These are phyloP conservation scores for Uromyces viciae-fabae DNA, from an alignment of 1,284 basidiomycete genomes.

Conservation along the genomic window DNA sequence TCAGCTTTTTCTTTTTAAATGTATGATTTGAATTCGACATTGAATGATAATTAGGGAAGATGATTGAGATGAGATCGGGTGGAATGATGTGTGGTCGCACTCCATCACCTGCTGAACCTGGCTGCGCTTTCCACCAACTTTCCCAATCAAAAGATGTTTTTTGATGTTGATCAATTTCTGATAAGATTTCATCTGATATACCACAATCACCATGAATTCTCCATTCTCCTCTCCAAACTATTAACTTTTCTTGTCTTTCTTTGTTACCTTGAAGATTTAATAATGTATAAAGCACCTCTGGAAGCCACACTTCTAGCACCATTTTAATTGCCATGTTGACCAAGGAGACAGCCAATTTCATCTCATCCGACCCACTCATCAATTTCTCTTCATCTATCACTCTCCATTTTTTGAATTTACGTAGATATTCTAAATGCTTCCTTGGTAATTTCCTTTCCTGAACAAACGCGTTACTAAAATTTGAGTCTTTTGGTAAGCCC, in stretches of 20 bases:
- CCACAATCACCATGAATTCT: conserved; percentile 49
- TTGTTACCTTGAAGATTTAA: conserved; percentile 5
- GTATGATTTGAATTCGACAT: neutral
- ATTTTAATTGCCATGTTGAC: conserved; percentile 39
- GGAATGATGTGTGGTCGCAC: conserved; percentile 45
- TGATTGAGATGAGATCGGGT: conserved; percentile 44
- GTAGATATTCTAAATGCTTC: conserved; percentile 30
- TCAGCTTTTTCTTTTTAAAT: neutral
- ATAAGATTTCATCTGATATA: neutral
- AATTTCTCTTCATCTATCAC: neutral
- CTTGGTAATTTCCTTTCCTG: neutral
- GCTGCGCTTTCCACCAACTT: conserved; percentile 46
- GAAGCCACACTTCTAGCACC: conserved; percentile 50
- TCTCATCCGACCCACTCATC: neutral
- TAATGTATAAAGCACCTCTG: conserved; percentile 51
- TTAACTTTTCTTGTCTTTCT: conserved; percentile 46
- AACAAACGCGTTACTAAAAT: conserved; percentile 19
- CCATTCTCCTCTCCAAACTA: conserved; percentile 52
- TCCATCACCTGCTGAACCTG: conserved; percentile 45
- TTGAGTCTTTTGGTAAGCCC: conserved; percentile 47
- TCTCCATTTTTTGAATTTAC: conserved; percentile 16
- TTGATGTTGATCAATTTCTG: neutral
- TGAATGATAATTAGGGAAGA: conserved; percentile 15
- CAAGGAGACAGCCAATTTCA: conserved; percentile 9
- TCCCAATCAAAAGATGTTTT: conserved; percentile 28